Evolutionary conservation across 768 basidiomycete genomes (phyloP).

Genomic region (Macrolepiota dolichaula): DNA sequence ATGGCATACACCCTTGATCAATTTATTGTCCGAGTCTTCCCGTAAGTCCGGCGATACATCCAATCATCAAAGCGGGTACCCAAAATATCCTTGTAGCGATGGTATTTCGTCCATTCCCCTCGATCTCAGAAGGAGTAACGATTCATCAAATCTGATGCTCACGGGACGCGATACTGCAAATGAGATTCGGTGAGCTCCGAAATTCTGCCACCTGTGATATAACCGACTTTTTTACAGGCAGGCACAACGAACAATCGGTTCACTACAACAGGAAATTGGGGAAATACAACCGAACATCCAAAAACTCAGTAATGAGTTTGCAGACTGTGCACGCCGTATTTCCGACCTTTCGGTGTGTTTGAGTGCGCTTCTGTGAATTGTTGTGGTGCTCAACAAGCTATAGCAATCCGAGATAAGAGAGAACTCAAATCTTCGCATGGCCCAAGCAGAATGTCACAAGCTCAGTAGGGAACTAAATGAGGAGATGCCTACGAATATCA

Average conservation of each 20-base stretch:
- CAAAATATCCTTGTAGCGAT: constrained; percentile 41
- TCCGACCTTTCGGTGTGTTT: not conserved
- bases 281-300: constrained; percentile 25
- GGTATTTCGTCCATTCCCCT: constrained; percentile 54
- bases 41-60: constrained; percentile 38
- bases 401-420: constrained; percentile 28
- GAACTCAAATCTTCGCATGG: constrained; percentile 20
- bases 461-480: constrained; percentile 65
- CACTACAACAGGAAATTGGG: constrained; percentile 21
- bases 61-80: not conserved
- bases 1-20: constrained; percentile 60
- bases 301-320: constrained; percentile 21
- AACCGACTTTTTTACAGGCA: constrained; percentile 19
- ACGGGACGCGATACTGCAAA: constrained; percentile 46
- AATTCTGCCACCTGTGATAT: not conserved
- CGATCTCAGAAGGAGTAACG: constrained; percentile 20
- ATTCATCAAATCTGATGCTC: constrained; percentile 47
- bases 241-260: constrained; percentile 32
- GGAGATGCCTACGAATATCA: constrained; percentile 63
- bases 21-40: constrained; percentile 61
- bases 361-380: not conserved
- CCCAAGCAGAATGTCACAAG: constrained; percentile 31
- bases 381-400: not conserved
- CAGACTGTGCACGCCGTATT: constrained; percentile 9
- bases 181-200: constrained; percentile 40